Conservation (phyloP, 441 rosid species). For the Omphalea diandra region DNA sequence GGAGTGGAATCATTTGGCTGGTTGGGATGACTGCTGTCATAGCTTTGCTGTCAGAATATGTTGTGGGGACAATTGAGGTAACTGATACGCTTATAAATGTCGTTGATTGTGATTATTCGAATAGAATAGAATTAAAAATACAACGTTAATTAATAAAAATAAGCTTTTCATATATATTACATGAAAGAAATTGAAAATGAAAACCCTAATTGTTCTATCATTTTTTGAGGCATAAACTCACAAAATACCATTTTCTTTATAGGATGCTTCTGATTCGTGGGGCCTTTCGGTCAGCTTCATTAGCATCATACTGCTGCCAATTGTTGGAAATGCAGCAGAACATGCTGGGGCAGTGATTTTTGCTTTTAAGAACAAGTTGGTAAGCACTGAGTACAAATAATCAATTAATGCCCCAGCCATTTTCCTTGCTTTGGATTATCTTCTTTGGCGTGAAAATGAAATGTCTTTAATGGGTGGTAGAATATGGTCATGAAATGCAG, state of each 20-base stretch:
- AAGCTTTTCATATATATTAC: no score
- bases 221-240: no score
- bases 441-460: background rate
- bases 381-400: slow-evolving; percentile 24
- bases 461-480: background rate
- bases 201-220: no score
- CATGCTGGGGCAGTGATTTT: slow-evolving; percentile 96
- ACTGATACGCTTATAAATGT: no score
- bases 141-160: no score
- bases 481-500: slow-evolving; percentile 31
- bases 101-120: no score
- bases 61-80: slow-evolving; percentile 90
- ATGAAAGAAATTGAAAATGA: no score
- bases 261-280: slow-evolving; percentile 87
- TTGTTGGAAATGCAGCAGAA: slow-evolving; percentile 95
- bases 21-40: slow-evolving; percentile 75
- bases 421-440: no score
- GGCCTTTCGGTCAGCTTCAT: slow-evolving; percentile 83
- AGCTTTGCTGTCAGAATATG: slow-evolving; percentile 76
- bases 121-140: no score
- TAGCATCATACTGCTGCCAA: slow-evolving; percentile 80
- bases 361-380: slow-evolving; percentile 85
- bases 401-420: background rate
- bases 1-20: slow-evolving; percentile 83
- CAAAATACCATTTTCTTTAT: no score